These are phyloP conservation scores for Nectriaceae sp. DNA, from an alignment of 2,329 filamentous ascomycete species.

Conservation along the genomic window DNA sequence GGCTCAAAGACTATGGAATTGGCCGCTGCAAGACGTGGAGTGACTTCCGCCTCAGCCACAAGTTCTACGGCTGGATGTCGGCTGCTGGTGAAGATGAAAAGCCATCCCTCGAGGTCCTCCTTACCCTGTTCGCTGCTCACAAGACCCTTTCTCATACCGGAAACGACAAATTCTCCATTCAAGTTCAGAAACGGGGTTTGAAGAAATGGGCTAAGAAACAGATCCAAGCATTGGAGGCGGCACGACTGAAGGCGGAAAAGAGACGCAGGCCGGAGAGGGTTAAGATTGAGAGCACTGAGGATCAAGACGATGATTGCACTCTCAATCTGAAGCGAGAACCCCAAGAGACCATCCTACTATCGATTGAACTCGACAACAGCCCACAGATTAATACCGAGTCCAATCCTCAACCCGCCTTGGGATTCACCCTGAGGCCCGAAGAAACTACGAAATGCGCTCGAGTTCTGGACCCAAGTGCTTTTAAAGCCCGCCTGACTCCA, in stretches of 20 bases:
- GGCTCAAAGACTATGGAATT: background rate
- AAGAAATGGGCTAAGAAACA: conserved; percentile 5
- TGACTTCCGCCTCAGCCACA: background rate
- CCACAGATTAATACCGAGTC: background rate
- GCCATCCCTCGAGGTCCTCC: background rate
- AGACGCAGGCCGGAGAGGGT: background rate
- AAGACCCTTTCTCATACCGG: background rate
- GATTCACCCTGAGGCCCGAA: no score
- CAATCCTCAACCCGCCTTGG: no score
- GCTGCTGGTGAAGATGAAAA: background rate
- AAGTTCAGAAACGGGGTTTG: background rate
- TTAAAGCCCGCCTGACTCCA: background rate
- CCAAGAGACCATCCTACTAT: background rate
- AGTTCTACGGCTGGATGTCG: conserved; percentile 8
- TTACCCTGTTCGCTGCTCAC: conserved; percentile 7
- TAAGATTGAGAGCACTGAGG: background rate
- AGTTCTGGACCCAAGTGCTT: background rate
- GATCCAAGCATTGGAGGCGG: background rate
- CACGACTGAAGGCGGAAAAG: background rate
- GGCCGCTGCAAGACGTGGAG: background rate
- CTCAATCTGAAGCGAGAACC: background rate
- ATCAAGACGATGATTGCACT: background rate
- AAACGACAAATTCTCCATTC: background rate
- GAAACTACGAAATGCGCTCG: background rate
- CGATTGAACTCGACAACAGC: background rate